Percentiles rank a stretch among this genome's conserved stretches.
These are phyloP conservation scores for Coemansia sp. DNA, from an alignment of 192 early-diverging fungal genomes.

Conservation along the genomic window DNA sequence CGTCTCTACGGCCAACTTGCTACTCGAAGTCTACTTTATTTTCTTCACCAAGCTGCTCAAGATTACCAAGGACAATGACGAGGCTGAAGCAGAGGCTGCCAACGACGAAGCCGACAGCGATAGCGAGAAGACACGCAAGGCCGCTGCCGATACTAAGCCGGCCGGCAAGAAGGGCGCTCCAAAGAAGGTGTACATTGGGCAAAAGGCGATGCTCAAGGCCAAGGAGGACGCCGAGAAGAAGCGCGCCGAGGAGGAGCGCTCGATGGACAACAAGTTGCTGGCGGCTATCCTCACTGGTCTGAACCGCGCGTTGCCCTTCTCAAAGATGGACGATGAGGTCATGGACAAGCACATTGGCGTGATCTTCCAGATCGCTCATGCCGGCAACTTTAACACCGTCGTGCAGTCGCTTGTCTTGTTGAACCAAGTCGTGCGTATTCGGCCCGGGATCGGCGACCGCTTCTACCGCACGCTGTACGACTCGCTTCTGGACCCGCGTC, in stretches of 20 bases:
- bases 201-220: conserved; percentile 54
- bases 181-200: conserved; percentile 50
- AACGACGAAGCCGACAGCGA: conserved; percentile 57
- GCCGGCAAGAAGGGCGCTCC: conserved; percentile 22
- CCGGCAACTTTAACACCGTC: conserved; percentile 88
- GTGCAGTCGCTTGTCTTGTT: conserved; percentile 93
- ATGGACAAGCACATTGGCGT: conserved; percentile 84
- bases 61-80: conserved; percentile 54
- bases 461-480: conserved; percentile 93
- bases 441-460: conserved; percentile 71
- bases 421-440: conserved; percentile 62
- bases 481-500: conserved; percentile 82
- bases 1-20: conserved; percentile 73
- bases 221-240: conserved; percentile 54
- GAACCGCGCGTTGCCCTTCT: conserved; percentile 92
- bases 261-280: conserved; percentile 77
- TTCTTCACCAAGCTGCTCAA: conserved; percentile 86
- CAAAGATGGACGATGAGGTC: conserved; percentile 77
- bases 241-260: conserved; percentile 53
- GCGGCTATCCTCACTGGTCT: conserved; percentile 92
- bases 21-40: conserved; percentile 90
- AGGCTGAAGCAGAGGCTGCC: conserved; percentile 60
- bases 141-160: conserved; percentile 30
- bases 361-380: conserved; percentile 91
- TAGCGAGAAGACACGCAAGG: conserved; percentile 56